Percentiles rank a stretch among this genome's conserved stretches.
phyloP scores from a whole-genome alignment of 805 yeast genomes.

The Zygosaccharomyces bailii region DNA sequence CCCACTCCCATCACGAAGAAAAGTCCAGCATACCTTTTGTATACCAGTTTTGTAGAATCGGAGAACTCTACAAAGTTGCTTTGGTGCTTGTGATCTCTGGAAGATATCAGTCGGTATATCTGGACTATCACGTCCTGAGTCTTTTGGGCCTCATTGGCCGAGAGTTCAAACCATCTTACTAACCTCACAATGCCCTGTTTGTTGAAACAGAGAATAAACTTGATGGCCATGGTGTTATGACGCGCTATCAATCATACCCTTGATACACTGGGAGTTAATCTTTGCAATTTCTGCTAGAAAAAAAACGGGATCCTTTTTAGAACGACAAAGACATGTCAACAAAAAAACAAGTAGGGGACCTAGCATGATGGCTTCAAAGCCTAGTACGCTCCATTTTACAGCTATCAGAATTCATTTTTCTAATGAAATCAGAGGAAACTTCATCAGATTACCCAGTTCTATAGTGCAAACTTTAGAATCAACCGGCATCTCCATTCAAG shows the following conservation, averaged over 20 bases:
- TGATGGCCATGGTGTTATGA: constrained; percentile 57
- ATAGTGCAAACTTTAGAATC: constrained; percentile 23
- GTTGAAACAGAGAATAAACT: constrained; percentile 77
- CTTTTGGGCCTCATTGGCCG: constrained; percentile 33
- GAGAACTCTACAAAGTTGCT: constrained; percentile 75
- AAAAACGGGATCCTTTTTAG: neutral
- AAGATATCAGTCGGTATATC: constrained; percentile 73
- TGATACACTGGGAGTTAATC: neutral
- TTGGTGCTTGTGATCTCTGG: constrained; percentile 81
- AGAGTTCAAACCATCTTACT: constrained; percentile 66
- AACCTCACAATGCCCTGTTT: constrained; percentile 91
- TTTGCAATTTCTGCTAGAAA: neutral
- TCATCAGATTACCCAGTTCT: constrained; percentile 27
- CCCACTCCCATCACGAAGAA: constrained; percentile 85
- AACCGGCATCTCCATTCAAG: constrained; percentile 24
- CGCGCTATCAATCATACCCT: neutral
- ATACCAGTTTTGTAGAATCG: constrained; percentile 63
- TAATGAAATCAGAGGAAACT: constrained; percentile 29
- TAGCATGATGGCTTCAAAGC: constrained; percentile 10
- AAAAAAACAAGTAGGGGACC: neutral
- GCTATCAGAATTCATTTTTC: constrained; percentile 13
- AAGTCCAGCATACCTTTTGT: constrained; percentile 87
- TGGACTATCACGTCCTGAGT: constrained; percentile 38
- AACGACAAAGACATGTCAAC: neutral
- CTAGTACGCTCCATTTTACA: constrained; percentile 14